phyloP scores from a whole-genome alignment of 164 flowering plant species.

The Sextonia rubra region DNA sequence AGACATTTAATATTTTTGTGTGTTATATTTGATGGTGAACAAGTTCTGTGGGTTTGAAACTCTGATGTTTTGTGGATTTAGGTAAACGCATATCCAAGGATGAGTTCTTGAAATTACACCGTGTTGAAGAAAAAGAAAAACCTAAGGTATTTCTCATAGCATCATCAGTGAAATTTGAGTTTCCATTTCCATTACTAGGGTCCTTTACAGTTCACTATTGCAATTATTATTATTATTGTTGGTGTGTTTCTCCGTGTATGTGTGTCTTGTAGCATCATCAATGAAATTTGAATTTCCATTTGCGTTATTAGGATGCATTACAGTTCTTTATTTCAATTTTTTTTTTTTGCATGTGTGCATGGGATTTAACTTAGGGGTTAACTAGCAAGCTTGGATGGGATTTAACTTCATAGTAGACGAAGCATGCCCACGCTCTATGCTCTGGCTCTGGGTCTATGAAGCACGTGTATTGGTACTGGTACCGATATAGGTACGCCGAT shows the following conservation, averaged over 20 bases:
- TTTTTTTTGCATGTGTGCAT: no score
- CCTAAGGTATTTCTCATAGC: constrained; percentile 61
- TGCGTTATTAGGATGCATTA: not conserved
- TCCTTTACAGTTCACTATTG: not conserved
- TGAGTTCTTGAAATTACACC: constrained; percentile 49
- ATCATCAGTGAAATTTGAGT: not conserved
- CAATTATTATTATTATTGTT: no score
- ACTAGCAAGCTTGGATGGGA: no score
- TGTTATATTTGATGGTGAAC: not conserved
- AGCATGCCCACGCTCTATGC: no score
- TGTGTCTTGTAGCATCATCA: not conserved
- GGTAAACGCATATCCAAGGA: constrained; percentile 80
- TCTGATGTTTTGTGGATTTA: constrained; percentile 22
- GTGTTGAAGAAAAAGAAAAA: constrained; percentile 82
- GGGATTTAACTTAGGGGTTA: no score
- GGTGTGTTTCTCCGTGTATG: no score
- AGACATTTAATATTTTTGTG: not conserved
- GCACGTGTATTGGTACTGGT: no score
- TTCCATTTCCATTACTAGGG: not conserved
- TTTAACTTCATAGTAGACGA: no score
- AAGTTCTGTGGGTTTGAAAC: not conserved
- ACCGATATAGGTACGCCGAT: no score
- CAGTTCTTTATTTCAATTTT: not conserved
- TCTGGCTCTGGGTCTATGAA: no score
- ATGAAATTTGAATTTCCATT: not conserved